Evolutionary conservation across 768 basidiomycete species (phyloP), one percentile per base, ranked within the genome.

Genomic region (Suillus subaureus): DNA sequence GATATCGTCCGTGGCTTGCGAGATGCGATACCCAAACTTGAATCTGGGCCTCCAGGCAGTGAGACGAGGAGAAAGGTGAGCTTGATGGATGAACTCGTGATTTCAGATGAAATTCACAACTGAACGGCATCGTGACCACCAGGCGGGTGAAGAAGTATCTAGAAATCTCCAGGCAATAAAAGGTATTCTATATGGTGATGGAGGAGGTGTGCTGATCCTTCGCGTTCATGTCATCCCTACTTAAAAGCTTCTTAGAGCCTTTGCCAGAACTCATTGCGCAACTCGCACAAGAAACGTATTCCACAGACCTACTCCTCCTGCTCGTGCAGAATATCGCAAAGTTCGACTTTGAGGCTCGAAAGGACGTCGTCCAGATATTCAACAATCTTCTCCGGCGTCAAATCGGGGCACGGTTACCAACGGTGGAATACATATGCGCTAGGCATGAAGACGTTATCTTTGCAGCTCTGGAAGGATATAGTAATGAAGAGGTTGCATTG

Each of bases 281-380:
- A 75, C 88, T 99, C 13, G 93, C 97, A 0, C 96, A 98, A 73
- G 97, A 99, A 75, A 94, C 94, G 11, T 99, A 98, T 80, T 89
- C 88, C 66, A 93, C 91, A 55, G 94, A 97, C 75, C 83, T 99
- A 31, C 83, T 99, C 31, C 85, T 91, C 67, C 81, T 88, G 43
- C 86, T 97, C 66, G 89, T 99, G 39, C 81, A 88, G 64, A 87
- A 93, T 75, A 89, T 97, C 67, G 87, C 89, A 21, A 88, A 88
- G 23, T 91, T 98, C 76, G 97, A 99, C 74, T 98, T 99, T 71
- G 97, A 99, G 79, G 90, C 94, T 35, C 85, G 94, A 64, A 92
- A 92, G 76, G 92, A 93, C 68, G 90, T 92, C 42, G 90, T 91
- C 0, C 90, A 92, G 78, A 91, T 92, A 70, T 92, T 92, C 83